phyloP scores from a whole-genome alignment of 257 asterid genomes.

The Solanum dulcamara region DNA sequence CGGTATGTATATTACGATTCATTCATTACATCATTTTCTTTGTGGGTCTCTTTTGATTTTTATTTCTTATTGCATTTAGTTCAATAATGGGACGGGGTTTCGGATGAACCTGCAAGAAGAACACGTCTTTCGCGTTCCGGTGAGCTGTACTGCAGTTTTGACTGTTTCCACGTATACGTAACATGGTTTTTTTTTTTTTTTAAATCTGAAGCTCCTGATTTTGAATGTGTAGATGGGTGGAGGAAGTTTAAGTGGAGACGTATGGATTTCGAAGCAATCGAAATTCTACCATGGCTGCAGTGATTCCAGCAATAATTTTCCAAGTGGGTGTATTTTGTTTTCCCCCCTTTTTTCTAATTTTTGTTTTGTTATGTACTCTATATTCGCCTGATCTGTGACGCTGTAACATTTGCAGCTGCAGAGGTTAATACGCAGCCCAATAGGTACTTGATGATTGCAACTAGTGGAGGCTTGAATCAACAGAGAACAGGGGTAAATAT shows the following conservation, averaged over 20 bases:
- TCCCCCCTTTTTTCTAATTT: not conserved
- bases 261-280: conserved; percentile 49
- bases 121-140: conserved; percentile 43
- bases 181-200: not conserved
- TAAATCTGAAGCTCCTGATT: not conserved
- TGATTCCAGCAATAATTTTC: conserved; percentile 30
- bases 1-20: not conserved
- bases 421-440: conserved; percentile 20
- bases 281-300: conserved; percentile 47
- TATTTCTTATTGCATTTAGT: conserved; percentile 7
- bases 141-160: conserved; percentile 8
- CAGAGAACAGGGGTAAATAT: conserved; percentile 73
- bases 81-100: conserved; percentile 7
- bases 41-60: not conserved
- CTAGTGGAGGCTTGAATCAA: conserved; percentile 83
- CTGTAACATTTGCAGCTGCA: conserved; percentile 24
- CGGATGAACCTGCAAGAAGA: conserved; percentile 22
- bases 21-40: not conserved
- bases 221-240: conserved; percentile 36
- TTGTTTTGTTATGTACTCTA: not conserved
- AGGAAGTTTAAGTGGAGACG: conserved; percentile 22
- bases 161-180: not conserved
- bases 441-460: conserved; percentile 56
- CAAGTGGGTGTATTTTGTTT: conserved; percentile 15
- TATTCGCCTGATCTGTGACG: not conserved